Conservation (phyloP, 192 early-diverging fungal genomes). For the Mortierella hygrophila region DNA sequence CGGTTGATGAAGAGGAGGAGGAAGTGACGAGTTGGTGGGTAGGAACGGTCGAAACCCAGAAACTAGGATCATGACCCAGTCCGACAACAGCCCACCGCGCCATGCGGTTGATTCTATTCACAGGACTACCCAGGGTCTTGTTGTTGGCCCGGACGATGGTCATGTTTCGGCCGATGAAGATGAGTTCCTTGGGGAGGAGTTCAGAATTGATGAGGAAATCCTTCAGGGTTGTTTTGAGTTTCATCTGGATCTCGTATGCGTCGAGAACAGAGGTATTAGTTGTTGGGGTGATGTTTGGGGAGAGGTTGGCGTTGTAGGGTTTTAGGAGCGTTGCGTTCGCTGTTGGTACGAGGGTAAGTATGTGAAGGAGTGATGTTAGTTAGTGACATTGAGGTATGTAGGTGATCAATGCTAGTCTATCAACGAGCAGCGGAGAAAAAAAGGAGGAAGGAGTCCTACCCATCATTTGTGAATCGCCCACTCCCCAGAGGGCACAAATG, state of each 20-base stretch:
- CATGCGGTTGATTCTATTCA: constrained; percentile 91
- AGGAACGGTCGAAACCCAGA: constrained; percentile 37
- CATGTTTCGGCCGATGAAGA: constrained; percentile 92
- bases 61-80: constrained; percentile 55
- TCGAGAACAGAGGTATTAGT: constrained; percentile 61
- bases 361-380: background rate
- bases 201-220: constrained; percentile 79
- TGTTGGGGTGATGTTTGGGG: constrained; percentile 57
- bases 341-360: background rate
- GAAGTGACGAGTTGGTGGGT: constrained; percentile 2
- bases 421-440: too few relatives aligned
- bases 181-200: constrained; percentile 86
- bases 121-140: constrained; percentile 84
- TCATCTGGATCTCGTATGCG: constrained; percentile 80
- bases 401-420: background rate
- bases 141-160: constrained; percentile 90
- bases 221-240: constrained; percentile 78
- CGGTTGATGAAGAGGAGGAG: background rate
- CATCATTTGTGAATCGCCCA: constrained; percentile 74
- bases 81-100: constrained; percentile 81
- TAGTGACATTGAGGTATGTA: background rate
- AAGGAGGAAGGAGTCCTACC: constrained; percentile 41
- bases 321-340: constrained; percentile 72
- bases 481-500: constrained; percentile 83
- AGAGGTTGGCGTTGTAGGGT: constrained; percentile 70